These are phyloP conservation scores for Mycena belliarum DNA, from an alignment of 768 basidiomycete species.

Conservation along the genomic window DNA sequence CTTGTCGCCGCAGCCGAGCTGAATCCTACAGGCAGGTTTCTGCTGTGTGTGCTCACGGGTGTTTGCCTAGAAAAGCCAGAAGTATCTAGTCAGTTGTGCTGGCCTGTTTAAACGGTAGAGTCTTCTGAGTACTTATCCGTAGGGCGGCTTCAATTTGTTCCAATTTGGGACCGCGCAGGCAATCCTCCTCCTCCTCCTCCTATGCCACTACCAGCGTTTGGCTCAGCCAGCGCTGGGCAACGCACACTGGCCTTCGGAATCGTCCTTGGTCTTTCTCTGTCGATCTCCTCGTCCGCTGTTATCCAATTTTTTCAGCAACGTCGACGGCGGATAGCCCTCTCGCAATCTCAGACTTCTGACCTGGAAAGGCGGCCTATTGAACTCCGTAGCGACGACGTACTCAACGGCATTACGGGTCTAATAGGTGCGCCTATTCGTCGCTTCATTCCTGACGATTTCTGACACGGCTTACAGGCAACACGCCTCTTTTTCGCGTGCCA, in stretches of 20 bases:
- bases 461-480: constrained; percentile 66
- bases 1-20: no score
- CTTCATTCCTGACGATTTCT: not conserved
- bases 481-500: constrained; percentile 88
- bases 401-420: constrained; percentile 78
- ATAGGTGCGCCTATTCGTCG: constrained; percentile 59
- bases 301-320: constrained; percentile 53
- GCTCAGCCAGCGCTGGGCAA: no score
- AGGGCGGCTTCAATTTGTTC: no score
- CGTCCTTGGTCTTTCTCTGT: constrained; percentile 75
- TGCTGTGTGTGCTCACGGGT: no score
- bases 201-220: no score
- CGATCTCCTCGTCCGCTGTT: constrained; percentile 68
- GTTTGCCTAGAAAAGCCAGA: no score
- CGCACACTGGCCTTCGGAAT: constrained; percentile 43
- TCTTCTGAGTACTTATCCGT: no score
- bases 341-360: constrained; percentile 24
- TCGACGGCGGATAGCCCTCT: constrained; percentile 40
- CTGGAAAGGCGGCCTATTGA: constrained; percentile 62
- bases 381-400: constrained; percentile 73
- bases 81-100: no score
- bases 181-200: no score
- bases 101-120: no score
- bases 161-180: no score
- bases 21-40: no score